Evolutionary conservation across 345 rosid species (phyloP).

Genomic region (Boechera divaricarpa): DNA sequence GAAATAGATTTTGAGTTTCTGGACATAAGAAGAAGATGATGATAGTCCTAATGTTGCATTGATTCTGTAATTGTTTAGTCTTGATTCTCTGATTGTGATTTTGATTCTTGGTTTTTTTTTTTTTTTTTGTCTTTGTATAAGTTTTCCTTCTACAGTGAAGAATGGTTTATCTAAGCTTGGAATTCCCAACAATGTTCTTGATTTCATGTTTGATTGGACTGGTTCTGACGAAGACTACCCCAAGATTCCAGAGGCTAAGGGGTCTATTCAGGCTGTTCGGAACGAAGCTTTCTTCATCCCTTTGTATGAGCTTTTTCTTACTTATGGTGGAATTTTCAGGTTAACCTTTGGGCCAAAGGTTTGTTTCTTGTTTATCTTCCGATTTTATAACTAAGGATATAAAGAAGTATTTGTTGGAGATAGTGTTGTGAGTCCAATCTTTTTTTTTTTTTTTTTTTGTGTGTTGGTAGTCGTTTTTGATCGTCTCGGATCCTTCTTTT

Average conservation of each 20-base stretch:
- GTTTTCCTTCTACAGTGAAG: slow-evolving; percentile 67
- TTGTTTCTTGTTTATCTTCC: slow-evolving; percentile 25
- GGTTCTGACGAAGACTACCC: slow-evolving; percentile 54
- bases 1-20: neutral
- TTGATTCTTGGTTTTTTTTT: slow-evolving; percentile 6
- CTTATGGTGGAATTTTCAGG: slow-evolving; percentile 94
- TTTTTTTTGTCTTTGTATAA: slow-evolving; percentile 31
- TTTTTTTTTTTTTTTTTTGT: neutral
- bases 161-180: slow-evolving; percentile 81
- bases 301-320: slow-evolving; percentile 84
- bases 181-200: slow-evolving; percentile 58
- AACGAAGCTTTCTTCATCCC: slow-evolving; percentile 93
- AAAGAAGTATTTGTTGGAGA: neutral
- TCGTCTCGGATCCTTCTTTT: slow-evolving; percentile 92
- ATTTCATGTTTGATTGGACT: slow-evolving; percentile 61
- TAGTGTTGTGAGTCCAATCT: slow-evolving; percentile 1
- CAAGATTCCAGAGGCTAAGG: slow-evolving; percentile 87
- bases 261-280: slow-evolving; percentile 64
- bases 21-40: neutral
- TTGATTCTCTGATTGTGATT: neutral
- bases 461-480: slow-evolving; percentile 76
- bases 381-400: neutral
- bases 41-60: neutral
- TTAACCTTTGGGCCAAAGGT: slow-evolving; percentile 97
- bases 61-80: slow-evolving; percentile 1